Base-by-base conservation (phyloP, 441 rosid species). In the Monsonia emarginata region DNA sequence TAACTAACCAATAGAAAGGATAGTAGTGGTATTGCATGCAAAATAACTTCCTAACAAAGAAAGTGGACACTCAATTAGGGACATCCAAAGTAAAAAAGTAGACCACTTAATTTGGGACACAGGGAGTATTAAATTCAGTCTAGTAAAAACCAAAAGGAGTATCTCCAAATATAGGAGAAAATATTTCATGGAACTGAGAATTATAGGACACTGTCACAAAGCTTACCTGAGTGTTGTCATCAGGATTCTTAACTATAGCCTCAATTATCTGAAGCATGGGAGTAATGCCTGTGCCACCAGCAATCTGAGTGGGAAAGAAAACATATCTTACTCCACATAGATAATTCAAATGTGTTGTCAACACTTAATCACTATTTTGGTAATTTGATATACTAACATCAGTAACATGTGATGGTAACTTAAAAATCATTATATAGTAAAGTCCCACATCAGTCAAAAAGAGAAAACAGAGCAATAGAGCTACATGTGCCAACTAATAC, bases 221-320 rank as follows among this genome's bases (percentile, higher is more conserved):
- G 57, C 66, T 65, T 57, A 90, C 97, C 95, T 93, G 85, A 59
- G 98, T 90, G 66, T 86, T 87, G 83, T 93, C 97, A 63, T 87
- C 86, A 3, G 96, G 89, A 75, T 93, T 93, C 83, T 86, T 90
- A 74, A 93, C 52, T 61, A 93, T 85, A 64, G 93, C 95, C 71
- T 93, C 97, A 52, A 90, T 85, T 34, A 90, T 89, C 80, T 93
- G 98, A 77, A 93, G 90, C 97, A 93, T 93, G 66, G 98, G 98
- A 50, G 98, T 90, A 74, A 93, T 93, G 71, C 98, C 98, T 27
- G 89, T 73, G 72, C 98, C 98, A 72, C 98, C 98, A 28, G 98
- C 93, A 78, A 93, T 82, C 98, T 93, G 78, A 73, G 66, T 24
- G 74, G 69, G 21, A 38, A 31, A 9, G 18, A 34, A 27, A 0